Evolutionary conservation across 2,329 filamentous ascomycete species (phyloP), one percentile per base, ranked within the genome.

Genomic region (Clonostachys sp.): DNA sequence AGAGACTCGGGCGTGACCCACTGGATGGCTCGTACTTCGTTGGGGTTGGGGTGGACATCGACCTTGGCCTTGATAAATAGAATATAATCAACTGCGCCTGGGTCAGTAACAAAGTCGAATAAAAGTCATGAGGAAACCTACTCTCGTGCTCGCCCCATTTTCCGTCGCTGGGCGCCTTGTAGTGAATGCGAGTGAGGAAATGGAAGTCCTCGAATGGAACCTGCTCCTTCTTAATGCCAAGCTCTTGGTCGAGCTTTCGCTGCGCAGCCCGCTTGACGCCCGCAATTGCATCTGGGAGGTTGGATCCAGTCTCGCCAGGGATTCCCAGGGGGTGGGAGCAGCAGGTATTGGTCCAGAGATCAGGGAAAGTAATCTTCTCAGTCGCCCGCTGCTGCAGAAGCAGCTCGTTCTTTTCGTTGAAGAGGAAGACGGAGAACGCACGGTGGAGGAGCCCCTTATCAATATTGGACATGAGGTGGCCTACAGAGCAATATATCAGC

Each of bases 301-400:
- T 87, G 34, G 84, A 80, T 53, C 94, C 94, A 24, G 90, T 95
- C 81, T 99, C 94, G 54, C 87, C 86, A 9, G 94, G 88, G 55
- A 96, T 87, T 47, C 89, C 89, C 51, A 99, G 80, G 6, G 94
- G 94, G 70, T 99, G 94, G 38, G 94, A 99, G 77, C 94, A 99
- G 80, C 94, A 99, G 34, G 94, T 99, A 73, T 99, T 99, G 54
- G 94, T 99, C 94, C 94, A 99, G 86, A 96, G 91, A 65, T 96
- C 90, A 44, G 94, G 92, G 73, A 99, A 99, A 7, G 94, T 99
- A 64, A 99, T 99, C 77, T 99, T 99, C 74, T 97, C 92, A 39
- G 84, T 75, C 30, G 94, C 94, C 56, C 94, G 88, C 75, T 97
- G 94, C 73, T 99, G 94, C 45, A 99, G 83, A 41, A 99, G 86